Conservation (phyloP, 1,284 basidiomycete species). For the Peniophora sp. region DNA sequence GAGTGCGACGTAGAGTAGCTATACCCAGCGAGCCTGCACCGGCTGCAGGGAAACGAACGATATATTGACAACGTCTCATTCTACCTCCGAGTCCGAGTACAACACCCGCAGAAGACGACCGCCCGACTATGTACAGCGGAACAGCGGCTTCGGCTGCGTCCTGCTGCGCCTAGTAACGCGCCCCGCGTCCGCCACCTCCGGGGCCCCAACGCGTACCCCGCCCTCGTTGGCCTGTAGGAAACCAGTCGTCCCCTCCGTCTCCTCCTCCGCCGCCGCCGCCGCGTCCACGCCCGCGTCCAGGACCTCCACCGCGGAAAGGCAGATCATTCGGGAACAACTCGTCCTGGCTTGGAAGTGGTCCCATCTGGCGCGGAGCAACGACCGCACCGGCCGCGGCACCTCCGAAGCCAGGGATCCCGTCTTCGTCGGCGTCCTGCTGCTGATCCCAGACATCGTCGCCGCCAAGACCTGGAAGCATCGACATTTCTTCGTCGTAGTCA, state of each 20-base stretch:
- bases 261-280: constrained; percentile 10
- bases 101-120: no score
- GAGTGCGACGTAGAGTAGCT: no score
- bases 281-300: constrained; percentile 6
- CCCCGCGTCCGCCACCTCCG: no score
- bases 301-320: constrained; percentile 14
- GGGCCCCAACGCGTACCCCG: no score
- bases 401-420: constrained; percentile 54
- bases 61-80: no score
- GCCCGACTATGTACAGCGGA: no score
- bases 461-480: constrained; percentile 19
- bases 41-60: no score
- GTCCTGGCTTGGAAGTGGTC: constrained; percentile 30
- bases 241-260: neutral
- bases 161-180: no score
- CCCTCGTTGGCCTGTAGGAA: no score
- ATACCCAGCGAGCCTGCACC: no score
- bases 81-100: no score
- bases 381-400: constrained; percentile 16
- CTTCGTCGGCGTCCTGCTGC: constrained; percentile 34
- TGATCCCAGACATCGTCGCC: constrained; percentile 34
- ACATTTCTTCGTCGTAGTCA: constrained; percentile 45
- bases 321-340: neutral
- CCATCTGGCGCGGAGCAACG: constrained; percentile 21
- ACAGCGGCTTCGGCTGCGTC: no score